Base-by-base conservation (phyloP, 345 rosid genomes). In the Salix viminalis region DNA sequence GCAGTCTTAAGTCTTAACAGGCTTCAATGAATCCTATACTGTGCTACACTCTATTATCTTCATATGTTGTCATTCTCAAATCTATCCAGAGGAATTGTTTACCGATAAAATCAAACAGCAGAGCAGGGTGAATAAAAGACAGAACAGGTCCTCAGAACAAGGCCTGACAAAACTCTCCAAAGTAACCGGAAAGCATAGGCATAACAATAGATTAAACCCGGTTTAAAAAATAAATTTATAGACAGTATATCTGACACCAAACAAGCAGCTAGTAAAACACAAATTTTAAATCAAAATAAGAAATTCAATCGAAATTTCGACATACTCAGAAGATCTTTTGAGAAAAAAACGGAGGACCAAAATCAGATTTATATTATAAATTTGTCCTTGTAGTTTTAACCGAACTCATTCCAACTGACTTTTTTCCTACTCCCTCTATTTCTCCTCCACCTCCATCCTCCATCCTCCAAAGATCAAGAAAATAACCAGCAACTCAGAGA, bases 371-470 rank as follows among this genome's bases (percentile, higher is more conserved):
- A 58, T 9, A 2, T n/a, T 58, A 58, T 23, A 23, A 23, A 26
- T 58, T 58, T 58, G 4, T 11, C 28, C 28, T 58, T 46, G 11
- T 58, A 7, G 62, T 58, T 9, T 13, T 23, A 9, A 58, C 64
- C 28, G 64, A 23, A 58, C 28, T 58, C 64, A 23, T 56, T 24
- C 64, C 28, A 3, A 10, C 1, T 2, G 23, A 23, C 64, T 58
- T 8, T 58, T 58, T 58, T 14, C 6, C 2, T 58, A 12, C 64
- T n/a, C 24, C 64, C 64, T 58, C 64, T 8, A 58, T 0, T 41
- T 28, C 60, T 73, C 56, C 76, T 73, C 60, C 56, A 73, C 46
- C 76, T 26, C 50, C 41, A 28, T 73, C 56, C 76, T 73, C 28
- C 56, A 34, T 34, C 37, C 37, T 41, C 44, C 44, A 23, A 58